Conservation (phyloP, 2,329 filamentous ascomycete species). For the Dactylellina cionopaga region DNA sequence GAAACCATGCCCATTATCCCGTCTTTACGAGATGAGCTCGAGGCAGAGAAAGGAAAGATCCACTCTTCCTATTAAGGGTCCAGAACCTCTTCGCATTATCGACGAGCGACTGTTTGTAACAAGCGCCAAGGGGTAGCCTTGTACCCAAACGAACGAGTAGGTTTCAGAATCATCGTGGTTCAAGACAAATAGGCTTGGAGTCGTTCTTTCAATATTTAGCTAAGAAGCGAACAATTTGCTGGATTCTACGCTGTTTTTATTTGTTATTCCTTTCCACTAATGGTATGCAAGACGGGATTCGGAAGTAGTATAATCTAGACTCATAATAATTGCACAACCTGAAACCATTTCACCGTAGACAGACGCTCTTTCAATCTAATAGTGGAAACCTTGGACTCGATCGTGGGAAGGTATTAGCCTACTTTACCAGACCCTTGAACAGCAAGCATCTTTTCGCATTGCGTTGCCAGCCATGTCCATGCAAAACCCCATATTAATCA, state of each 20-base stretch:
- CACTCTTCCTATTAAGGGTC: constrained; percentile 12
- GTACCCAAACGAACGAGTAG: constrained; percentile 14
- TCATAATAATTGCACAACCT: background rate
- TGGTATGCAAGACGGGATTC: background rate
- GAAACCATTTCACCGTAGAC: constrained; percentile 28
- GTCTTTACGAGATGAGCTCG: constrained; percentile 46
- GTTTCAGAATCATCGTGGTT: constrained; percentile 36
- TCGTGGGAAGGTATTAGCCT: background rate
- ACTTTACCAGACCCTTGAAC: background rate
- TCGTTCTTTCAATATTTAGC: background rate
- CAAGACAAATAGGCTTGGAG: background rate
- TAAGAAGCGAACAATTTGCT: background rate
- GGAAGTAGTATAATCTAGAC: too few relatives aligned
- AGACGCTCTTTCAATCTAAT: background rate
- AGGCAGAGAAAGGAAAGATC: constrained; percentile 11
- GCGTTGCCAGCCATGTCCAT: constrained; percentile 9
- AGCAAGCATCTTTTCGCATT: background rate
- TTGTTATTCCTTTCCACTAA: background rate
- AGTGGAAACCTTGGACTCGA: background rate
- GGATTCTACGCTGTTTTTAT: background rate
- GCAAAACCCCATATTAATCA: constrained; percentile 27
- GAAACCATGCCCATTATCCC: constrained; percentile 29
- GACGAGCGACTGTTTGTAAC: constrained; percentile 47
- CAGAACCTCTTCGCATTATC: constrained; percentile 34
- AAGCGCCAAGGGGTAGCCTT: constrained; percentile 37